Base-by-base conservation (phyloP, 2,329 filamentous ascomycete species). In the Epicoccum sorghinum region DNA sequence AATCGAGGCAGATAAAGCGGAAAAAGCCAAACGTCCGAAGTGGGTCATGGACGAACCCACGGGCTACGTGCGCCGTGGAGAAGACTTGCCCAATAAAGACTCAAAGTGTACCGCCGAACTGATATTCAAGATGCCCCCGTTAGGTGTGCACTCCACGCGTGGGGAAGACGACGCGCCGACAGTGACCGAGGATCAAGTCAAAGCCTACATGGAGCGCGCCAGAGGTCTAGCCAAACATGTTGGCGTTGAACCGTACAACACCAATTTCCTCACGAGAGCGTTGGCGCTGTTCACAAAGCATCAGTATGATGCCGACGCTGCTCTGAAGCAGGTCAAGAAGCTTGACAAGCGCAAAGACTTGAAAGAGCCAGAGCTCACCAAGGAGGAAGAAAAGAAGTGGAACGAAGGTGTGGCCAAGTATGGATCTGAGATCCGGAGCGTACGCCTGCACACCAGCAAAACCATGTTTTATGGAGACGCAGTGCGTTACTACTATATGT, bases 401-500 rank as follows among this genome's bases (percentile, higher is more conserved):
- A 95, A 97, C 69, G 93, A 97, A 70, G 95, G 86, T 36, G 90
- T 99, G 9, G 79, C 85, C 41, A 96, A 95, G 71, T 96, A 89
- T 69, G 95, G 95, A 22, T 97, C 93, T 0, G 95, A 99, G 75
- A 86, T 96, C 66, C 85, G 91, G 61, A 83, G 84, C 41, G 89
- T 98, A 55, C 91, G 88, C 61, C 87, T 89, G 63, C 90, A 96
- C 72, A 90, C 97, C 67, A 73, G 68, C 51, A 93, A 91, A 74
- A 90, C 88, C 0, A 86, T 95, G 63, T 86, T 85, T 36, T 87
- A 92, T 58, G 87, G 88, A 45, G 86, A 91, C 54, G 89, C 97
- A 58, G 91, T 96, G 24, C 89, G 95, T 3, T 96, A 90, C 71
- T 99, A 98, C 76, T 99, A 99, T 73, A 90, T 90, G 61, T 99